Percentiles rank a stretch among this genome's conserved stretches.
These are phyloP conservation scores for Alternaria sp. DNA, from an alignment of 2,329 filamentous ascomycete genomes.

Conservation along the genomic window DNA sequence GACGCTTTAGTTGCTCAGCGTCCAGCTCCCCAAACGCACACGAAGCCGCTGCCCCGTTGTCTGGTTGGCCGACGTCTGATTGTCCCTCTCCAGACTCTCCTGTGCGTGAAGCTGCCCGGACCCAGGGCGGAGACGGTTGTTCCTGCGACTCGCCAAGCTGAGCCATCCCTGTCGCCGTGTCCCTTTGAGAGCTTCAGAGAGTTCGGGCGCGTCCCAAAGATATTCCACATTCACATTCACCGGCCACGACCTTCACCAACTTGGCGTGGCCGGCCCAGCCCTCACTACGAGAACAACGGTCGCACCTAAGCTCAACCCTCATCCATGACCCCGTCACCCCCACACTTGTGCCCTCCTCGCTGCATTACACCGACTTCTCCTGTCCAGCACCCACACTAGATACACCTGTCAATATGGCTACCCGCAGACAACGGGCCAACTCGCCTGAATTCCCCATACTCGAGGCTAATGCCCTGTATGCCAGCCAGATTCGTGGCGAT, in stretches of 20 bases:
- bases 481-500: conserved; percentile 67
- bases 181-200: conserved; percentile 37
- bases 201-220: conserved; percentile 37
- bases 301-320: conserved; percentile 19
- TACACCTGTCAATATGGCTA: conserved; percentile 44
- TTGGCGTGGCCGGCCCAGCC: conserved; percentile 35
- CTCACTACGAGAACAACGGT: conserved; percentile 16
- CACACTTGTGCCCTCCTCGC: conserved; percentile 37
- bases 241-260: conserved; percentile 38
- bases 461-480: conserved; percentile 65
- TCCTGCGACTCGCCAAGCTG: conserved; percentile 30
- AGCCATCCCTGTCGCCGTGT: conserved; percentile 25
- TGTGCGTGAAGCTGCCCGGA: conserved; percentile 18
- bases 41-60: conserved; percentile 9
- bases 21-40: conserved; percentile 3
- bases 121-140: conserved; percentile 30
- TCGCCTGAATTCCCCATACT: conserved; percentile 64
- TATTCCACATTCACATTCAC: conserved; percentile 38
- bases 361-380: conserved; percentile 41
- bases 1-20: conserved; percentile 1
- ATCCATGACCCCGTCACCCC: conserved; percentile 43
- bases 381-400: conserved; percentile 40
- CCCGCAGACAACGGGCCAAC: conserved; percentile 42
- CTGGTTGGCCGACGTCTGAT: conserved; percentile 15
- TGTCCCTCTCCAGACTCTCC: conserved; percentile 11